Base-by-base conservation (phyloP, 257 asterid genomes). In the Penstemon barbatus region DNA sequence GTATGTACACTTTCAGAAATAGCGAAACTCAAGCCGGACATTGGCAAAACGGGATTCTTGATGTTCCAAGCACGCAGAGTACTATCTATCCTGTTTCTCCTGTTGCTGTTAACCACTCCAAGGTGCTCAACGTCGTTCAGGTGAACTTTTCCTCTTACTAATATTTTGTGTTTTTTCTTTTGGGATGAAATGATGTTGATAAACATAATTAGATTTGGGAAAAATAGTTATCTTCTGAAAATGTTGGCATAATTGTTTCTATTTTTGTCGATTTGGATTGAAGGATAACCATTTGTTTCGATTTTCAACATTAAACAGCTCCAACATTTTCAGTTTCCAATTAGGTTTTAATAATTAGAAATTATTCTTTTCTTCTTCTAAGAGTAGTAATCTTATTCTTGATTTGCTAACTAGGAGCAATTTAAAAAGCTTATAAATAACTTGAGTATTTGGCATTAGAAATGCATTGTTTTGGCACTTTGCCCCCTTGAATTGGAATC, bases 21-120 rank as follows among this genome's bases (percentile, higher is more conserved):
- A 94, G 92, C 4, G 96, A 91, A 80, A 83, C 95, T 37, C 95
- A 91, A 66, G 77, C 97, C 1, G 97, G 97, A 38, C 95, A 91
- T 74, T 91, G 97, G 97, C 90, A 88, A 80, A 85, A 88, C 70
- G 96, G 97, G 39, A 71, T 88, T 74, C 97, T 91, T 36, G 88
- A 91, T 67, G 82, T 86, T 62, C 97, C 97, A 33, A 91, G 91
- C 84, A 91, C 96, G 25, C 95, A 86, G 78, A 86, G 76, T 57
- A 40, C 84, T 10, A 73, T 75, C 65, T 75, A 69, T 69, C 91
- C 95, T 8, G 89, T 88, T 72, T 86, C 96, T 49, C 90, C 96
- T 33, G 88, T 91, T 61, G 97, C 92, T 64, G 95, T 86, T 62
- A 82, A 91, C 76, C 97, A 86, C 80, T 88, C 97, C 13, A 86